phyloP scores from a whole-genome alignment of 345 rosid species.

The Euphorbia lathyris region DNA sequence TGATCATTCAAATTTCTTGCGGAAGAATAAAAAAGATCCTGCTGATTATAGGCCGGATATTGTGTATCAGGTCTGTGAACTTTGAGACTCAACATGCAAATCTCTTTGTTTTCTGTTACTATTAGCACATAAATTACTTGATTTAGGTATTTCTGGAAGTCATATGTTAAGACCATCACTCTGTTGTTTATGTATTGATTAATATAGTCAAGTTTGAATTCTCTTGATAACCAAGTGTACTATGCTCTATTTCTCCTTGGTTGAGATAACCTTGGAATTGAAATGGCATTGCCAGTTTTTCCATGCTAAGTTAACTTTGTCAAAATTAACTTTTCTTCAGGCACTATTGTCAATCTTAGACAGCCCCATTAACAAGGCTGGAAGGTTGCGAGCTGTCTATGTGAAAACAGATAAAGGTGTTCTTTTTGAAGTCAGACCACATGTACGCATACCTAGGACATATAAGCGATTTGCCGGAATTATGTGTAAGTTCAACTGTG shows the following conservation, averaged over 20 bases:
- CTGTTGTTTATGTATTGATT: background rate
- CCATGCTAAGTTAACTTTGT: background rate
- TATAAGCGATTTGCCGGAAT: conserved; percentile 77
- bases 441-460: conserved; percentile 87
- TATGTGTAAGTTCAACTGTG: conserved; percentile 55
- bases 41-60: conserved; percentile 87
- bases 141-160: background rate
- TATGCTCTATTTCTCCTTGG: background rate
- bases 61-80: conserved; percentile 57
- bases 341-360: conserved; percentile 76
- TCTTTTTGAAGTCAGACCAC: conserved; percentile 79
- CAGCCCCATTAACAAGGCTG: conserved; percentile 86
- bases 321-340: conserved; percentile 25
- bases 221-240: background rate
- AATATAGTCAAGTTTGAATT: background rate
- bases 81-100: background rate
- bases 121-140: background rate
- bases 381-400: conserved; percentile 69
- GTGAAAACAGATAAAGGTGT: conserved; percentile 86
- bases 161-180: no score
- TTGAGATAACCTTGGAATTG: background rate
- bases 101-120: background rate
- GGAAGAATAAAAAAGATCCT: conserved; percentile 65
- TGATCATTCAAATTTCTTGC: conserved; percentile 78
- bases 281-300: background rate